Conservation (phyloP, 257 asterid species). For the Nicotiana attenuata region DNA sequence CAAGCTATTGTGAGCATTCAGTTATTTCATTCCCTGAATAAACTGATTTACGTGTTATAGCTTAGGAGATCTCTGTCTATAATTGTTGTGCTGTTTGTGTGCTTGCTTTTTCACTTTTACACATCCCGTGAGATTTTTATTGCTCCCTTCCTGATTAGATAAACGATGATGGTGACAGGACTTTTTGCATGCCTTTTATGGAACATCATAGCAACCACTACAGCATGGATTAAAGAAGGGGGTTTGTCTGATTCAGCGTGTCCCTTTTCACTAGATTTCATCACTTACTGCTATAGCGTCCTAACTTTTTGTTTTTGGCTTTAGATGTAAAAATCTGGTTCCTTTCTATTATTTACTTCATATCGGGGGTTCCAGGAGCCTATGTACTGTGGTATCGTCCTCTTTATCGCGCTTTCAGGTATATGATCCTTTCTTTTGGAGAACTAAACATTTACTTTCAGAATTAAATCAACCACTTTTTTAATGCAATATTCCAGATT, state of each 20-base stretch:
- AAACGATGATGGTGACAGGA: conserved; percentile 44
- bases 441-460: not conserved
- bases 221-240: conserved; percentile 88
- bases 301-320: conserved; percentile 5
- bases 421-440: not conserved
- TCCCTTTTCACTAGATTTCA: not conserved
- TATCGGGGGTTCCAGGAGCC: conserved; percentile 95
- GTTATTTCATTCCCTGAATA: not conserved
- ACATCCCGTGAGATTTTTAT: not conserved
- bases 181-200: conserved; percentile 62
- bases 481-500: not conserved
- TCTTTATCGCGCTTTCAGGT: conserved; percentile 94
- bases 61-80: not conserved
- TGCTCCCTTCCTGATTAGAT: not conserved
- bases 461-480: not conserved
- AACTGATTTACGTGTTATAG: not conserved
- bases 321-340: conserved; percentile 62
- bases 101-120: not conserved
- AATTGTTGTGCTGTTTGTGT: not conserved
- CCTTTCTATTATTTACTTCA: conserved; percentile 88
- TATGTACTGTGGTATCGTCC: conserved; percentile 96
- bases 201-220: conserved; percentile 80
- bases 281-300: not conserved
- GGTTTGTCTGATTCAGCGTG: conserved; percentile 33
- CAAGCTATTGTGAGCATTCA: not conserved